Percentiles rank a stretch among this genome's conserved stretches.
These are phyloP conservation scores for Neolentinus lepideus DNA, from an alignment of 1,284 basidiomycete genomes.

Conservation along the genomic window DNA sequence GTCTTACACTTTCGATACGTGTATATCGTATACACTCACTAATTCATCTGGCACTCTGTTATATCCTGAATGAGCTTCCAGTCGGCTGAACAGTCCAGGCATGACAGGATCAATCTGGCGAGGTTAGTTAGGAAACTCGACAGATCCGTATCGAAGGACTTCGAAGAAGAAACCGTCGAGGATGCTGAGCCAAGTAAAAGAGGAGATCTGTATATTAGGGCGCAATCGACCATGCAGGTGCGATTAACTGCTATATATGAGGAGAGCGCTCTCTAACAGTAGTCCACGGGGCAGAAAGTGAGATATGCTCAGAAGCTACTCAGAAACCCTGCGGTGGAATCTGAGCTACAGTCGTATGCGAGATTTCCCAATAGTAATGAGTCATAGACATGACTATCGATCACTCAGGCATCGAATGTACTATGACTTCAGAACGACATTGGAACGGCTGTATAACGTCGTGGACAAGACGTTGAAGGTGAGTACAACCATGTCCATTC, in stretches of 20 bases:
- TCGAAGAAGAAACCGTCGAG: conserved; percentile 31
- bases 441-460: conserved; percentile 46
- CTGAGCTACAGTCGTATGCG: conserved; percentile 32
- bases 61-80: conserved; percentile 18
- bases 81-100: conserved; percentile 33
- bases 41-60: no score
- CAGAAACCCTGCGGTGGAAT: conserved; percentile 45
- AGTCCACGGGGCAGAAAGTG: conserved; percentile 41
- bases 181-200: conserved; percentile 22
- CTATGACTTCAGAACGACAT: conserved; percentile 36
- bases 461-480: conserved; percentile 46
- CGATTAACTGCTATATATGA: conserved; percentile 6
- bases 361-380: conserved; percentile 25
- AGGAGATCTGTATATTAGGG: conserved; percentile 47
- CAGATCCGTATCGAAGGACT: conserved; percentile 29
- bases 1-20: no score
- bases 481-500: conserved; percentile 4
- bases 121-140: conserved; percentile 58
- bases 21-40: no score
- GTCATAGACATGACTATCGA: no score
- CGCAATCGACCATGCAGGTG: conserved; percentile 53
- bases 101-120: conserved; percentile 64
- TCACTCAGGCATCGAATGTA: neutral
- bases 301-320: conserved; percentile 54
- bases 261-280: neutral